These are phyloP conservation scores for Vanrija pseudolonga DNA, from an alignment of 1,284 basidiomycete species.

Conservation along the genomic window DNA sequence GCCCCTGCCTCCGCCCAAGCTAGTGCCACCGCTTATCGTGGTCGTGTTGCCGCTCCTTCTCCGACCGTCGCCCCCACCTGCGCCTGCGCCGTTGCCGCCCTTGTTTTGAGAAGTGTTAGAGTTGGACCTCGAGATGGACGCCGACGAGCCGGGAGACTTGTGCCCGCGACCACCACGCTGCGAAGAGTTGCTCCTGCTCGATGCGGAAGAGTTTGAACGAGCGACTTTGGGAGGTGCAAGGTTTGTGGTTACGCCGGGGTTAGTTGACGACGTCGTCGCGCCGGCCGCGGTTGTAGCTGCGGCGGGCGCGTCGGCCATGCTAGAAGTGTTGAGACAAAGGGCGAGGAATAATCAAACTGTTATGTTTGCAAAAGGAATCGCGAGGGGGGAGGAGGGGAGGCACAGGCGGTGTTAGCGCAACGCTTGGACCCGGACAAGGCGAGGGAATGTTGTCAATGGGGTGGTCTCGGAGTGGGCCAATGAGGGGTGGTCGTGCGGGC, in stretches of 20 bases:
- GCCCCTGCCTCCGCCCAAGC: slow-evolving; percentile 22
- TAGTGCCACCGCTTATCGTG: slow-evolving; percentile 40
- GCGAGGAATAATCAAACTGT: neutral
- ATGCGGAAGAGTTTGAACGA: slow-evolving; percentile 24
- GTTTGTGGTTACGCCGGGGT: neutral
- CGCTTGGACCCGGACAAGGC: neutral
- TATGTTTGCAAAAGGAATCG: neutral
- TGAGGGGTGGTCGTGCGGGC: neutral
- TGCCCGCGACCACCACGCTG: slow-evolving; percentile 12
- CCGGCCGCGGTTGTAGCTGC: too few relatives aligned
- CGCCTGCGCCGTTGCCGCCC: slow-evolving; percentile 3
- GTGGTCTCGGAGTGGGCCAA: slow-evolving; percentile 13
- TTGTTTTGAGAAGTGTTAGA: slow-evolving; percentile 27
- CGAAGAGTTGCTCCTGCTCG: slow-evolving; percentile 22
- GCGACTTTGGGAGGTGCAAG: too few relatives aligned
- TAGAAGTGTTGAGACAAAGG: too few relatives aligned
- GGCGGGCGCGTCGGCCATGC: too few relatives aligned
- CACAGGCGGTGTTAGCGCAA: slow-evolving; percentile 11
- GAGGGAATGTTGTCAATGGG: too few relatives aligned
- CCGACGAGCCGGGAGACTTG: slow-evolving; percentile 15
- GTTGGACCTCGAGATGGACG: slow-evolving; percentile 31
- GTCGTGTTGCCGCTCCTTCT: slow-evolving; percentile 35
- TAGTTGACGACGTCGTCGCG: too few relatives aligned
- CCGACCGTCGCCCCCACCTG: neutral
- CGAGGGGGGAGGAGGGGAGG: neutral